Evolutionary conservation across 1,284 basidiomycete species (phyloP).

Genomic region (Leccinum cinnamomeum): DNA sequence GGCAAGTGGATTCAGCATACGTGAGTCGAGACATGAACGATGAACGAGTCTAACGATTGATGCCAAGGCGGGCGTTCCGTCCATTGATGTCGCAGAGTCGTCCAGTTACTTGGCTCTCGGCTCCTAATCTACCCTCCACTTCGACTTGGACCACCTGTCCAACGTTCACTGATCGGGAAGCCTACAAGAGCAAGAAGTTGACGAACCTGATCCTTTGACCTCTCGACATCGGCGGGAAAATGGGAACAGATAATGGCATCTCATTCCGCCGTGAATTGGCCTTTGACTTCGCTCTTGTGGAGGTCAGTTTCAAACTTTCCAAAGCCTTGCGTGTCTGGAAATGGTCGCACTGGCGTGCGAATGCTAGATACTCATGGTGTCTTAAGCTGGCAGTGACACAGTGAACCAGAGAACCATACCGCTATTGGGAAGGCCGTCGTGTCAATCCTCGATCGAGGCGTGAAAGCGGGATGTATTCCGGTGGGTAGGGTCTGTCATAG

Average conservation of each 20-base stretch:
- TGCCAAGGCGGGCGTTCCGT: slow-evolving; percentile 27
- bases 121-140: neutral
- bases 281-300: slow-evolving; percentile 43
- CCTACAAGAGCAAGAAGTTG: neutral
- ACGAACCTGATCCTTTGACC: slow-evolving; percentile 23
- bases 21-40: too few relatives aligned
- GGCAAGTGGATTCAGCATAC: too few relatives aligned
- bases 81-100: slow-evolving; percentile 17
- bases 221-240: slow-evolving; percentile 42
- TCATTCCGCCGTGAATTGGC: slow-evolving; percentile 24
- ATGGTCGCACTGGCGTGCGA: slow-evolving; percentile 39
- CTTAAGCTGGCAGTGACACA: neutral
- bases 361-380: slow-evolving; percentile 33
- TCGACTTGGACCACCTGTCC: slow-evolving; percentile 26
- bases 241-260: slow-evolving; percentile 39
- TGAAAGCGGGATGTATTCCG: neutral
- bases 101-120: slow-evolving; percentile 17
- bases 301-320: slow-evolving; percentile 43
- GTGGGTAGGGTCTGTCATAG: too few relatives aligned
- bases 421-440: slow-evolving; percentile 17
- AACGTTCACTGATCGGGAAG: neutral
- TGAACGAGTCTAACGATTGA: slow-evolving; percentile 19
- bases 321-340: slow-evolving; percentile 41
- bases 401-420: slow-evolving; percentile 9
- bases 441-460: slow-evolving; percentile 19